Base-by-base conservation (phyloP, 192 early-diverging fungal genomes). In the Chytriomyces hyalinus region DNA sequence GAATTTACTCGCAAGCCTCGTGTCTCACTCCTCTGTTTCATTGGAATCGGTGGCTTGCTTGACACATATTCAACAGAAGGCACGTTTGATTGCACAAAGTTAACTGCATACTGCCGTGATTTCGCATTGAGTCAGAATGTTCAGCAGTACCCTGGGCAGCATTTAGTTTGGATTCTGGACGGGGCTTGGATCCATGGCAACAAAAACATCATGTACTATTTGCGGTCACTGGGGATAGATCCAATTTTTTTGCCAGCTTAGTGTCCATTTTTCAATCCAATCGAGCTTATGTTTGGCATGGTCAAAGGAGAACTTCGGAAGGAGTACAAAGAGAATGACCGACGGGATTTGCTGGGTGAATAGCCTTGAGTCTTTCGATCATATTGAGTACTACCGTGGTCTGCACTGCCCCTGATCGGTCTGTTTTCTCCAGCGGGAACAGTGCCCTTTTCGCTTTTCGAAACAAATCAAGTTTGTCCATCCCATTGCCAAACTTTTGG, bases 81-180 rank as follows among this genome's bases (percentile, higher is more conserved):
- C 5, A 80, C 79, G 44, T 80, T 80, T 22, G 67, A 66, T 47
- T 10, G 66, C 10, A 45, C 17, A 43, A 70, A 80, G 11, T 80
- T 80, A 11, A 49, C 50, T 10, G 57, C n/a, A 53, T 67, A 48
- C 24, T 76, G 73, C 67, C 7, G 53, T 26, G 51, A 51, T 44
- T 67, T 80, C 47, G 78, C 78, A 63, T 43, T 24, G 8, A 62
- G 51, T 72, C 6, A n/a, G 11, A 46, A 75, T 5, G 61, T 80
- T 6, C 46, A 47, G 7, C 24, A 75, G 36, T 76, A 76, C 20
- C 78, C 73, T 45, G 73, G 73, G 43, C 43, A 13, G 5, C 46
- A 67, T 51, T 67, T 9, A 10, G 48, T 80, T n/a, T 80, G 79
- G 79, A 73, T 77, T 20, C 46, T 80, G 65, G 79, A 80, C 63